phyloP scores from a whole-genome alignment of 805 yeast genomes.

The Maudiozyma turicensis region DNA sequence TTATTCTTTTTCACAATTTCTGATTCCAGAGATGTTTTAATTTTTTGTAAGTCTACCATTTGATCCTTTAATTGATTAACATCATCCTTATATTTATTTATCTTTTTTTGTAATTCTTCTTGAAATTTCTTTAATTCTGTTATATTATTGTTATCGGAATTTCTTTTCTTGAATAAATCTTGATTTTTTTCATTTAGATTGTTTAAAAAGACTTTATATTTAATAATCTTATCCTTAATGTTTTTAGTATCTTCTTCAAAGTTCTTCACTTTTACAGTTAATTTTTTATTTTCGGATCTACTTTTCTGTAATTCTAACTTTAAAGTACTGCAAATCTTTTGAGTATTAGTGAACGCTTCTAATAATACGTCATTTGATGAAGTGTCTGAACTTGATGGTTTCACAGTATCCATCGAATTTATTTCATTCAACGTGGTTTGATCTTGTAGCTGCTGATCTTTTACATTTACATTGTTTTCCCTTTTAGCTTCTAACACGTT shows the following conservation, averaged over 20 bases:
- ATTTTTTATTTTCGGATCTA: conserved; percentile 19
- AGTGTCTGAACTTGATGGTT: conserved; percentile 3
- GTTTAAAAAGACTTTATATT: conserved; percentile 16
- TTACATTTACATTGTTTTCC: neutral
- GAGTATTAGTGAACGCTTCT: conserved; percentile 34
- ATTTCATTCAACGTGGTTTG: too few species aligned
- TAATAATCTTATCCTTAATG: conserved; percentile 15
- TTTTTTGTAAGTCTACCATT: conserved; percentile 19
- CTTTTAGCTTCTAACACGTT: neutral
- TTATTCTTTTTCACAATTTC: conserved; percentile 20
- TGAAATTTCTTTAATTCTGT: conserved; percentile 20
- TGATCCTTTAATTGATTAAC: conserved; percentile 14
- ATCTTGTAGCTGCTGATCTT: neutral
- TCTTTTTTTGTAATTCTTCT: conserved; percentile 8
- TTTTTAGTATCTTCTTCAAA: conserved; percentile 18
- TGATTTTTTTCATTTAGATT: conserved; percentile 17
- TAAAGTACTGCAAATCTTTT: conserved; percentile 27
- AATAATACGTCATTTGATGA: conserved; percentile 31
- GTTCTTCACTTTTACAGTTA: conserved; percentile 17
- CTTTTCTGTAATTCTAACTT: conserved; percentile 27
- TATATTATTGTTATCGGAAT: conserved; percentile 14
- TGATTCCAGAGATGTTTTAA: conserved; percentile 13
- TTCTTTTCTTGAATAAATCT: conserved; percentile 18
- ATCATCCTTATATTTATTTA: conserved; percentile 17
- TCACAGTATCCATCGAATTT: neutral